Conservation (phyloP, 2,329 filamentous ascomycete species). For the Microdochium paspali region DNA sequence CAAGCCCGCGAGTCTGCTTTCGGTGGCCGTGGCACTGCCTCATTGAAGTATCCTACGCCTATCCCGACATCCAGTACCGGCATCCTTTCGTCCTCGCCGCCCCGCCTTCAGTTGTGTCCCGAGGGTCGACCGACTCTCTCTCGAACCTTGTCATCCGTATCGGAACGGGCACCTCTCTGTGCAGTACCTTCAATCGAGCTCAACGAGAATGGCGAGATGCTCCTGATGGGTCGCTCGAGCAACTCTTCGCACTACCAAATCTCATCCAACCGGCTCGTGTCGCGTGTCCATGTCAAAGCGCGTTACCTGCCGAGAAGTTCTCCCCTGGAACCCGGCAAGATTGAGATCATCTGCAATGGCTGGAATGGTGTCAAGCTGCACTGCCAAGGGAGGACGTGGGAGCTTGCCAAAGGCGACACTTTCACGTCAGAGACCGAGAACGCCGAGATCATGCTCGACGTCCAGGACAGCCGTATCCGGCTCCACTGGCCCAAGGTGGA, state of each 20-base stretch:
- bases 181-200: conserved; percentile 77
- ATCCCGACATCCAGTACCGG: conserved; percentile 90
- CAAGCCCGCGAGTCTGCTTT: conserved; percentile 36
- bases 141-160: conserved; percentile 54
- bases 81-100: conserved; percentile 80
- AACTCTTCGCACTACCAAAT: conserved; percentile 94
- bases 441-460: conserved; percentile 88
- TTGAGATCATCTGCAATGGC: conserved; percentile 85
- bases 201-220: conserved; percentile 67
- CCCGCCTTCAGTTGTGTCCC: conserved; percentile 36
- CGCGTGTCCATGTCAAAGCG: conserved; percentile 85
- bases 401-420: conserved; percentile 77
- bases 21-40: conserved; percentile 30
- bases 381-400: conserved; percentile 79
- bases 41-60: conserved; percentile 79
- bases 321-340: conserved; percentile 61
- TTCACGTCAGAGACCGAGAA: conserved; percentile 85
- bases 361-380: conserved; percentile 95
- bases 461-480: conserved; percentile 84
- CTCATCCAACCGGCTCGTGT: conserved; percentile 84
- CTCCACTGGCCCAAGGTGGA: conserved; percentile 72
- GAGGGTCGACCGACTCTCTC: conserved; percentile 30
- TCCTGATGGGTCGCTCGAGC: conserved; percentile 87
- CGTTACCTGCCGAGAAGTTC: conserved; percentile 65
- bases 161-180: conserved; percentile 75